Evolutionary conservation across 371 early-diverging fungal species (phyloP), one percentile per base, ranked within the genome.

Genomic region (Apophysomyces elegans): DNA sequence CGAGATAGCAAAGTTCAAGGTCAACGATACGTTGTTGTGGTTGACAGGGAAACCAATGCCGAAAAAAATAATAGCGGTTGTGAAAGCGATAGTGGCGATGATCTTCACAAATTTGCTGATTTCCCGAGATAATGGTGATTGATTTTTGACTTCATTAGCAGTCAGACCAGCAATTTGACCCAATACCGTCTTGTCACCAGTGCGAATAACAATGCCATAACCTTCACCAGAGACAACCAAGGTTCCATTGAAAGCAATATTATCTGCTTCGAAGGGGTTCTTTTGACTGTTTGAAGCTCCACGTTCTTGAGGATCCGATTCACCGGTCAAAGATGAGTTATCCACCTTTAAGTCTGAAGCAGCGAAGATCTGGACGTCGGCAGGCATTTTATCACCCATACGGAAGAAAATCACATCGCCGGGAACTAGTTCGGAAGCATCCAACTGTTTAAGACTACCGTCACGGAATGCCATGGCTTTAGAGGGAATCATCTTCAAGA

Each of bases 301-400:
- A 46, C 96, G 90, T 73, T 90, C 89, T 74, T 95, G 97, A 12
- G 97, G 96, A 54, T 96, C 98, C 0, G 95, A 84, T 76, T 98
- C 97, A 62, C 98, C 98, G 2, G 97, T 98, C 47, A 98, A 74
- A n/a, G 94, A 94, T 8, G 97, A 96, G 84, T 96, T 96, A 83
- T 98, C 97, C 43, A 97, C 96, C 76, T 97, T 95, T 66, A 97
- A 78, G 26, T 98, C 96, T 16, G 85, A 84, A 47, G 86, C 77
- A 56, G 83, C 67, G 66, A 91, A 91, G 32, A 98, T 60, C 58
- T 77, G 74, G 54, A 95, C 71, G 84, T 98, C 99, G 4, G 98
- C 98, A 3, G 97, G 96, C 13, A 95, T 74, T 75, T 96, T 97
- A 81, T 97, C 97, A 58, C 99, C 99, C 86, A 91, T 88, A 45